Conservation (phyloP, 2,329 filamentous ascomycete genomes). For the Cordyceps farinosa region DNA sequence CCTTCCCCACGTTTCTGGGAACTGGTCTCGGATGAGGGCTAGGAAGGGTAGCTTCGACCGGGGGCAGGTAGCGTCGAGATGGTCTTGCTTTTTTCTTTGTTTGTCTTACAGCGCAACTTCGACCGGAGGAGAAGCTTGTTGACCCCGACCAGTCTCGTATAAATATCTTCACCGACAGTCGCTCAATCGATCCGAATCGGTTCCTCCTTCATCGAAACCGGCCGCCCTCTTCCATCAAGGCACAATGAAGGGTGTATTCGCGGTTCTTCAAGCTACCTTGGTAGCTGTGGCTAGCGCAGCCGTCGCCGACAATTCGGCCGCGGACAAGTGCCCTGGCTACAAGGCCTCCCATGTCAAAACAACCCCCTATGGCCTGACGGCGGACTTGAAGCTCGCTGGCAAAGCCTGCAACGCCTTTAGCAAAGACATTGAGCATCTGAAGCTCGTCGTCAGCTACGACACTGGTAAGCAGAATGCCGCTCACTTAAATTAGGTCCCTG, state of each 20-base stretch:
- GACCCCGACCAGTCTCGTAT: background rate
- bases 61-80: background rate
- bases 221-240: background rate
- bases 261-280: background rate
- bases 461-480: slow-evolving; percentile 51
- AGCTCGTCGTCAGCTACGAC: slow-evolving; percentile 64
- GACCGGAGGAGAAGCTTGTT: background rate
- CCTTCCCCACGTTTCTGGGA: background rate
- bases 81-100: background rate
- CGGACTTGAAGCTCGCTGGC: slow-evolving; percentile 26
- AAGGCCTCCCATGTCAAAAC: slow-evolving; percentile 53
- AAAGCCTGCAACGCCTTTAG: slow-evolving; percentile 26
- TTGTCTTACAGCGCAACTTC: background rate
- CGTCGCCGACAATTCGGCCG: slow-evolving; percentile 3
- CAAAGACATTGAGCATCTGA: slow-evolving; percentile 23
- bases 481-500: background rate
- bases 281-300: slow-evolving; percentile 1
- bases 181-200: too few relatives aligned
- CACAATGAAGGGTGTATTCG: slow-evolving; percentile 8
- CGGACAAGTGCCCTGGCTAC: slow-evolving; percentile 57
- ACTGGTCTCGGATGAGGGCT: slow-evolving; percentile 1
- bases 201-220: background rate
- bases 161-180: background rate
- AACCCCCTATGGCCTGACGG: slow-evolving; percentile 48
- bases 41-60: background rate